Base-by-base conservation (phyloP, 768 basidiomycete genomes). In the Clitopilus hobsonii region DNA sequence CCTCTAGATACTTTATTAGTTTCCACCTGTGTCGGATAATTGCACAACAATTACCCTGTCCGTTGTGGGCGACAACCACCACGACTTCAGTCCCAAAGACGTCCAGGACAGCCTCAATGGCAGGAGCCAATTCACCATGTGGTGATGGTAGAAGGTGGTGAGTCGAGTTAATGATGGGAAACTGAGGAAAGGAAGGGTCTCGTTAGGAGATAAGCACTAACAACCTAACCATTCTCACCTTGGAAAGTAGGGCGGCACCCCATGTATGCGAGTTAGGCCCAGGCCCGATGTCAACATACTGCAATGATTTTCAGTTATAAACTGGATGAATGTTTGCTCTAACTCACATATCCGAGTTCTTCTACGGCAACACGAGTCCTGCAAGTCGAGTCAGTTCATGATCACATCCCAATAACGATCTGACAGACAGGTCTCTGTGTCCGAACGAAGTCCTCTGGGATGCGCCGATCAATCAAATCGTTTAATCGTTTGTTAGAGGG, bases 101-200 rank as follows among this genome's bases (percentile, higher is more conserved):
- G 51, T 94, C 88, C 13, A 95, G 72, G 2, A 89, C 78, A 2
- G 92, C 92, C 67, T 92, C 89, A 27, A 95, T 95, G 1, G 92
- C 92, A 0, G 92, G 92, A 2, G 91, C 92, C 23, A 95, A 83
- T 66, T 94, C 93, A 6, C 90, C 89, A 54, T 80, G 67, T 18
- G 94, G 94, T 1, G 92, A 94, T 0, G 94, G 93, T 36, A 95
- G 78, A 0, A 95, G 76, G 63, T 94, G 90, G 63, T 95, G 94
- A 13, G 82, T 85, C 1, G 91, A 89, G 60, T 85, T 85, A 61
- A 95, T 76, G 65, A 96, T 95, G 0, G 94, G 93, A 71, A 91
- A 96, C 84, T 93, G 57, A 4, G 45, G 38, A 14, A 0, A 18
- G 13, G 24, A 20, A 6, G 48, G 24, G n/a, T 26, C 8, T 25